phyloP scores from a whole-genome alignment of 2,329 filamentous ascomycete genomes.

The Fusarium decemcellulare region DNA sequence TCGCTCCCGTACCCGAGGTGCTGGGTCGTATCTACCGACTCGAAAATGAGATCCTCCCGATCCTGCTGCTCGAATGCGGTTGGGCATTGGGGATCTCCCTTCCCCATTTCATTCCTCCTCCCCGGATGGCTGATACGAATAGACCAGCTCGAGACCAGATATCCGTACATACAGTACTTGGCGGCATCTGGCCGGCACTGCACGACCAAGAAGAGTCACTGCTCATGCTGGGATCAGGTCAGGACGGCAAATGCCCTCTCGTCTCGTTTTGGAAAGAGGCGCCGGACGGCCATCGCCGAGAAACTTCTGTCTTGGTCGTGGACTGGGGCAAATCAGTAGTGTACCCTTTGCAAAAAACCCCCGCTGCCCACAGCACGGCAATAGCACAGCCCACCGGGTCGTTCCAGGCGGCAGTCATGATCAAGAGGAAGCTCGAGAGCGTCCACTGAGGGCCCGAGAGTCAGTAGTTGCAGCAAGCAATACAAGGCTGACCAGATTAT shows the following conservation, averaged over 20 bases:
- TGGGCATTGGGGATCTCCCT: neutral
- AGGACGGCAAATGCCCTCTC: constrained; percentile 9
- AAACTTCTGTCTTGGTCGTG: constrained; percentile 20
- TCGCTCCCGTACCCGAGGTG: constrained; percentile 17
- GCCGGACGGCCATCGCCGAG: constrained; percentile 36
- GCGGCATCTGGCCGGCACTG: constrained; percentile 9
- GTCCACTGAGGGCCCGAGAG: neutral
- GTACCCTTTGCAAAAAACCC: constrained; percentile 2
- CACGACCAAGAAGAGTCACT: constrained; percentile 3
- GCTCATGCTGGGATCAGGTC: constrained; percentile 15
- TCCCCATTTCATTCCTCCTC: constrained; percentile 4
- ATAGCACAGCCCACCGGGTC: constrained; percentile 12
- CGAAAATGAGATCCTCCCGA: constrained; percentile 6
- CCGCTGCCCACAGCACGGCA: constrained; percentile 8
- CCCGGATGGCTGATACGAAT: neutral
- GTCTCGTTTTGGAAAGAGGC: constrained; percentile 31
- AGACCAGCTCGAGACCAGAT: constrained; percentile 1
- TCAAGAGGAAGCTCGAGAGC: constrained; percentile 1
- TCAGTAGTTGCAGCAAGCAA: constrained; percentile 5
- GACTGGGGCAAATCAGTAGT: constrained; percentile 8
- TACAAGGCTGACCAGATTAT: constrained; percentile 13
- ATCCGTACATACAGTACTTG: neutral
- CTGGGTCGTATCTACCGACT: constrained; percentile 21
- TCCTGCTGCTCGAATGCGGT: neutral
- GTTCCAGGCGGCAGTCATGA: constrained; percentile 11